Percentiles rank a stretch among this genome's conserved stretches.
Evolutionary conservation across 371 early-diverging fungal genomes (phyloP).

Genomic region (Mortierella sp.): DNA sequence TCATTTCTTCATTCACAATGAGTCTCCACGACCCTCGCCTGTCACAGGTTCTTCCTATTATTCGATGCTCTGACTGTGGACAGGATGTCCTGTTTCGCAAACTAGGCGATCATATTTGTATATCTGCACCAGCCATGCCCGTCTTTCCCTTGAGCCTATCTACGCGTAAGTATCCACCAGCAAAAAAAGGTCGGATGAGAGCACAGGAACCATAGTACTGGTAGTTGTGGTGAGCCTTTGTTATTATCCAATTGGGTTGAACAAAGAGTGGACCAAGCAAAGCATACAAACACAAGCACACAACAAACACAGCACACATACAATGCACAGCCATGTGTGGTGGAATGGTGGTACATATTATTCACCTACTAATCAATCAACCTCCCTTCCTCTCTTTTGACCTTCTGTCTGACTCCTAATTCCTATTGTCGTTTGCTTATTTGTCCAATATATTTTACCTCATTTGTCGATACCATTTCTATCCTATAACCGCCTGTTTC

Average conservation of each 20-base stretch:
- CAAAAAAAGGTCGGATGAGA: neutral
- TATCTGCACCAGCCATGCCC: slow-evolving; percentile 70
- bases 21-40: slow-evolving; percentile 61
- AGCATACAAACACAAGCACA: too few relatives aligned
- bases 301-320: too few relatives aligned
- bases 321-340: too few relatives aligned
- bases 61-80: slow-evolving; percentile 77
- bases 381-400: too few relatives aligned
- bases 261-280: neutral
- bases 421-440: neutral
- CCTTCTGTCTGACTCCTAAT: too few relatives aligned
- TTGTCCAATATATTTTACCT: neutral
- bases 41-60: slow-evolving; percentile 71
- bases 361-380: too few relatives aligned
- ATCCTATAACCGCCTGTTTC: too few relatives aligned
- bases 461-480: too few relatives aligned
- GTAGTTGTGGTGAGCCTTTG: neutral
- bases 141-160: slow-evolving; percentile 58
- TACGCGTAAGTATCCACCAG: slow-evolving; percentile 31
- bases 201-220: neutral
- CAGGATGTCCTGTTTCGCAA: slow-evolving; percentile 68
- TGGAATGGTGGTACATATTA: too few relatives aligned
- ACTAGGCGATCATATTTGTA: slow-evolving; percentile 71
- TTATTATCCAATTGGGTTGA: neutral
- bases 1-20: slow-evolving; percentile 10